Conservation (phyloP, 192 early-diverging fungal genomes). For the Coemansia sp. region DNA sequence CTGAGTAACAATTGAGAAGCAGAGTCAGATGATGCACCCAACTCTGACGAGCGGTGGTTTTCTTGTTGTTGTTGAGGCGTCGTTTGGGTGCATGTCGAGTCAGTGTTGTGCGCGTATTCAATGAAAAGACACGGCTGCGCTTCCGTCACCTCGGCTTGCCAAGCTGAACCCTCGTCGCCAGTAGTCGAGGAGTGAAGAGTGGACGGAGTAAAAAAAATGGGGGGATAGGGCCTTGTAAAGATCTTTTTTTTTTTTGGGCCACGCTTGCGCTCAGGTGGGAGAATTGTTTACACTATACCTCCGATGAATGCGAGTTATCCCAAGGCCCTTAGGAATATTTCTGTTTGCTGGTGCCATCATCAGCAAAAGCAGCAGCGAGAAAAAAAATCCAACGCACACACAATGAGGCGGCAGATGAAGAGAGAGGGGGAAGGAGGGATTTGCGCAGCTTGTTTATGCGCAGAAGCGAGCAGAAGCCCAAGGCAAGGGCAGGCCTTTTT, state of each 20-base stretch:
- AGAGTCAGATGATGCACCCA: too few species aligned
- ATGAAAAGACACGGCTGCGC: too few species aligned
- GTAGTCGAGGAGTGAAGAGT: too few species aligned
- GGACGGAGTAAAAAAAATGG: too few species aligned
- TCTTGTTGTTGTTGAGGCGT: not conserved
- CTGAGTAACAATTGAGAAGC: too few species aligned
- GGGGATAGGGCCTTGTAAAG: too few species aligned
- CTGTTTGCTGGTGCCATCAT: not conserved
- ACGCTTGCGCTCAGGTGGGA: too few species aligned
- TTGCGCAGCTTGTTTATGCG: constrained; percentile 12
- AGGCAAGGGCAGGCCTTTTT: not conserved
- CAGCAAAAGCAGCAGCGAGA: too few species aligned
- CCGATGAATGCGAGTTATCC: constrained; percentile 8
- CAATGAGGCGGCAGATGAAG: not conserved
- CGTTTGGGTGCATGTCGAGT: not conserved
- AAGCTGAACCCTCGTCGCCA: too few species aligned
- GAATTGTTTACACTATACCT: constrained; percentile 10
- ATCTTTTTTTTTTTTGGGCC: not conserved
- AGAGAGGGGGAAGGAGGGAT: constrained; percentile 3
- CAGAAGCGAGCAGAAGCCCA: constrained; percentile 3
- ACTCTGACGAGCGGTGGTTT: too few species aligned
- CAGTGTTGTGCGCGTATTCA: not conserved
- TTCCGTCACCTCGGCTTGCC: too few species aligned
- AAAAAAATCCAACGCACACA: too few species aligned
- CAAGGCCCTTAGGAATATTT: constrained; percentile 6